A percentile compares a stretch with the other conserved stretches of the same genome.
Conservation (phyloP, 192 early-diverging fungal species). For the Podila clonocystis region DNA sequence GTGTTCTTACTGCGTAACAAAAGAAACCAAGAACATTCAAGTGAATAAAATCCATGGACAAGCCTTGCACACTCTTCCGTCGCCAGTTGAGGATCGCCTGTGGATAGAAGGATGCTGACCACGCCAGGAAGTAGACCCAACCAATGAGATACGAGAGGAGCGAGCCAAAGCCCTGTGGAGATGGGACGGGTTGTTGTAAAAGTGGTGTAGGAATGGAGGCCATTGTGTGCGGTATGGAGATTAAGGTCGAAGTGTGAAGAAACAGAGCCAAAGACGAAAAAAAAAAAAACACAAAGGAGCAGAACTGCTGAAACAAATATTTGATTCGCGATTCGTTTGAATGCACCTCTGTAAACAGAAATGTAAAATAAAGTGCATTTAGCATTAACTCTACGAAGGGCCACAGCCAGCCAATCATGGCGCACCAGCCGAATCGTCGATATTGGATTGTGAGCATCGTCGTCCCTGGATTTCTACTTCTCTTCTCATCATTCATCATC, state of each 20-base stretch:
- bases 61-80: constrained; percentile 80
- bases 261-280: neutral
- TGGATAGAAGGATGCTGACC: constrained; percentile 91
- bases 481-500: neutral
- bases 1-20: constrained; percentile 72
- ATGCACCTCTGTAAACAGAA: too few species aligned
- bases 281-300: neutral
- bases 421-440: neutral
- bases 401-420: neutral
- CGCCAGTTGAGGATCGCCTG: constrained; percentile 79
- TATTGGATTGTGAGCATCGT: too few species aligned
- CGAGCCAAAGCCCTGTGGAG: constrained; percentile 8
- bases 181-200: neutral
- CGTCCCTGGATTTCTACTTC: neutral
- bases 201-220: neutral
- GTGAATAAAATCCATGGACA: constrained; percentile 89
- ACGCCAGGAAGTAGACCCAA: constrained; percentile 76
- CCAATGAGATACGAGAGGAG: constrained; percentile 15
- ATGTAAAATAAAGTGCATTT: neutral
- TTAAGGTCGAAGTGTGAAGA: neutral
- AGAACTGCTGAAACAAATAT: neutral
- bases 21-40: constrained; percentile 87
- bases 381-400: too few species aligned
- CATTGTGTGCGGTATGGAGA: neutral
- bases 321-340: neutral